phyloP scores from a whole-genome alignment of 1,139 yeast genomes.

The Pichia kudriavzevii region DNA sequence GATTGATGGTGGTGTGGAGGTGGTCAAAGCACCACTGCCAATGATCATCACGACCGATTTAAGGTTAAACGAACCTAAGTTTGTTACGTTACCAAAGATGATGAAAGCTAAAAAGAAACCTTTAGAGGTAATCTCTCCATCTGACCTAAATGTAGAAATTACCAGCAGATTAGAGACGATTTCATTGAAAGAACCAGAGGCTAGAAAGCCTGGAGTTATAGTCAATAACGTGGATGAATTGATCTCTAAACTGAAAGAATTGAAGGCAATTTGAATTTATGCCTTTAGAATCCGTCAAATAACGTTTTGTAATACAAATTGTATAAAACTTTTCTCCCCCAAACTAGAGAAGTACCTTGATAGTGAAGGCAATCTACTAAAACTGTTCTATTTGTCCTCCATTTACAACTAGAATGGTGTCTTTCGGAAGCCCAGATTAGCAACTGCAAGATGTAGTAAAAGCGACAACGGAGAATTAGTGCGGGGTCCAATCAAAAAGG shows the following conservation, averaged over 20 bases:
- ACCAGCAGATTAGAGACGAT: constrained; percentile 59
- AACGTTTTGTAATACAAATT: too few relatives aligned
- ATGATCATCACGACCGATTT: constrained; percentile 85
- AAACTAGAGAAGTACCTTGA: background rate
- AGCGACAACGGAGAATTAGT: too few relatives aligned
- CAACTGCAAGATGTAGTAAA: too few relatives aligned
- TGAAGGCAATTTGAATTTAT: constrained; percentile 32
- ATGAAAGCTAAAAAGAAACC: constrained; percentile 99
- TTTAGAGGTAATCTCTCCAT: constrained; percentile 57
- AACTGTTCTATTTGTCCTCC: too few relatives aligned
- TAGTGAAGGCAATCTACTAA: background rate
- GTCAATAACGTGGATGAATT: constrained; percentile 79
- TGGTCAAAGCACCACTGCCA: constrained; percentile 72
- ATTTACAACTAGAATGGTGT: too few relatives aligned
- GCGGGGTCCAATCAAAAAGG: too few relatives aligned
- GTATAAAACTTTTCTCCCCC: too few relatives aligned
- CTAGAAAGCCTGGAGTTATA: constrained; percentile 73
- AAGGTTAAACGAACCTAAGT: constrained; percentile 89
- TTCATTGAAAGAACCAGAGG: constrained; percentile 79
- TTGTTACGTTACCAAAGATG: constrained; percentile 86
- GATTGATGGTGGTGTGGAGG: constrained; percentile 91
- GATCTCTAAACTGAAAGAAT: constrained; percentile 67
- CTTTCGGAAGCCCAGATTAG: too few relatives aligned
- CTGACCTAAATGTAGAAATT: constrained; percentile 65
- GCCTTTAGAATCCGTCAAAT: too few relatives aligned